Evolutionary conservation across 495 filamentous ascomycete genomes (phyloP).

Genomic region (Staphylotrichum tortipilum): DNA sequence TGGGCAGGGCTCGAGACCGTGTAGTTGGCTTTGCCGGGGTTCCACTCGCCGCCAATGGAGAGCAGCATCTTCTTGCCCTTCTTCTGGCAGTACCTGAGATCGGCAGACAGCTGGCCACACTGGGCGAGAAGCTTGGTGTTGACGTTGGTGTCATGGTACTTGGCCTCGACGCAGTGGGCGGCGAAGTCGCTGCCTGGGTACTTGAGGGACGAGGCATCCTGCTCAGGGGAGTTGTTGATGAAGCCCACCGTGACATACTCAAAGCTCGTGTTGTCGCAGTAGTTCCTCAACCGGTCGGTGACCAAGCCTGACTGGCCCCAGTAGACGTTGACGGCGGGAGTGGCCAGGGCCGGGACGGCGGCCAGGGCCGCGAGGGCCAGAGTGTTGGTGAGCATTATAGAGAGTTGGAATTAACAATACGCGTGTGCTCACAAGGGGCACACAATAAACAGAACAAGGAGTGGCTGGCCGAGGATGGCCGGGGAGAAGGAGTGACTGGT

Average conservation of each 20-base stretch:
- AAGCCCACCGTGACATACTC: slow-evolving; percentile 37
- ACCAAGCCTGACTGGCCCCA: slow-evolving; percentile 27
- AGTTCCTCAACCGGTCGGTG: slow-evolving; percentile 17
- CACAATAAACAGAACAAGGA: slow-evolving; percentile 19
- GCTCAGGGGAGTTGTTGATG: slow-evolving; percentile 34
- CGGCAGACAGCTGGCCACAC: slow-evolving; percentile 36
- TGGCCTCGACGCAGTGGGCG: slow-evolving; percentile 26
- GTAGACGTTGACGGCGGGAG: slow-evolving; percentile 27
- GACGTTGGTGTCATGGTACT: slow-evolving; percentile 22
- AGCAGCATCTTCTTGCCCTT: slow-evolving; percentile 58
- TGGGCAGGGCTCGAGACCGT: slow-evolving; percentile 41
- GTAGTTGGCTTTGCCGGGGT: slow-evolving; percentile 23
- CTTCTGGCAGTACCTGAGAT: slow-evolving; percentile 55
- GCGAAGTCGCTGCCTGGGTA: slow-evolving; percentile 39
- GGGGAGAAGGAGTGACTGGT: slow-evolving; percentile 25
- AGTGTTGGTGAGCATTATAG: slow-evolving; percentile 29
- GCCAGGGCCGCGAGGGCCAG: slow-evolving; percentile 28
- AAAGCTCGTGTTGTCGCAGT: slow-evolving; percentile 27
- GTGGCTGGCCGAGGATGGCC: slow-evolving; percentile 19
- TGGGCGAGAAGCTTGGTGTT: slow-evolving; percentile 30
- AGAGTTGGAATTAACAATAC: slow-evolving; percentile 19
- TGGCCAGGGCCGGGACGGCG: slow-evolving; percentile 22
- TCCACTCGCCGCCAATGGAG: slow-evolving; percentile 48
- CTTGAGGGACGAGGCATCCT: slow-evolving; percentile 21
- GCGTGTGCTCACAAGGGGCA: slow-evolving; percentile 7